Evolutionary conservation across 176 grass and related monocot genomes (phyloP), one percentile per base, ranked within the genome.

Genomic region (Dendrocalamus sinicus): DNA sequence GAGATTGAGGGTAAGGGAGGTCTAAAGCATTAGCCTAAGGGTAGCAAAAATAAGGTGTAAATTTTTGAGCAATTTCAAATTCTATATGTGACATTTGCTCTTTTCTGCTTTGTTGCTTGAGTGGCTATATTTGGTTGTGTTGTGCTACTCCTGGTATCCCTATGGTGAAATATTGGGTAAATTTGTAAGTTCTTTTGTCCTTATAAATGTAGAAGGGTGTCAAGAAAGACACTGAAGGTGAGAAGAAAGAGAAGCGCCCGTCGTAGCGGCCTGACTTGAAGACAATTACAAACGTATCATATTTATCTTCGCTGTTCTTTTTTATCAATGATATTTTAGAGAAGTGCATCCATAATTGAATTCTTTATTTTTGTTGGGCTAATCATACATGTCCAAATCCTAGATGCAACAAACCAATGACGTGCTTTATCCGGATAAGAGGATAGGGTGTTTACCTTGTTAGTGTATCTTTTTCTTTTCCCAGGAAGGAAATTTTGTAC

Each of bases 251-350:
- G 70, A 94, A 92, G 57, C 87, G 81, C 20, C 85, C 88, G 3
- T 94, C 93, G 1, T 88, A 78, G 35, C 72, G 85, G 8, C 93
- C 93, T 88, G 88, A 94, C 19, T 58, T 94, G 74, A 94, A 94
- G 78, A 85, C 90, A 24, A 92, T 94, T 5, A 85, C 85, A 26
- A 94, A 88, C 90, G 93, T 88, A 79, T 12, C 26, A 12, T 51
- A 2, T 47, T 63, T 12, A 32, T 43, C 51, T 75, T 73, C 68
- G 59, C 20, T 19, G 17, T 19, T 58, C 30, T 24, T 81, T 81
- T 88, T 54, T 17, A 72, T 69, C 10, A 2, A 53, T 74, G 40
- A 17, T 53, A 16, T 12, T 26, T 72, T 57, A 37, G n/a, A 51
- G 0, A 61, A 77, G 10, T 35, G 37, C 47, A 45, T 26, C 40